Conservation (phyloP, 2,329 filamentous ascomycete species). For the Magnaporthiopsis rhizophila region DNA sequence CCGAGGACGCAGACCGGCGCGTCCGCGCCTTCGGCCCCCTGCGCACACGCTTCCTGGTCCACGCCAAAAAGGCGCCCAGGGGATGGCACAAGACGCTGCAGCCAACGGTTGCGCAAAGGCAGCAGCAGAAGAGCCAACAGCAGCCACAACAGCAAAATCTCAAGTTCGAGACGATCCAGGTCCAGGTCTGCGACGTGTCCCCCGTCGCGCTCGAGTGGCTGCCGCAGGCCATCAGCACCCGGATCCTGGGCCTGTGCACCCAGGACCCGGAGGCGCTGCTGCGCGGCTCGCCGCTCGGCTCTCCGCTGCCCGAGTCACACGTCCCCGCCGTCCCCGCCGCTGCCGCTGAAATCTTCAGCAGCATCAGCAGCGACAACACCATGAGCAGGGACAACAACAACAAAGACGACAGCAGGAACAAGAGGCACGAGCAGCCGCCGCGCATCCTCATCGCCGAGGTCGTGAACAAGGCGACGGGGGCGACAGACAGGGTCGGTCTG, state of each 20-base stretch:
- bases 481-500: not conserved
- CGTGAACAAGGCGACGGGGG: not conserved
- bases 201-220: constrained; percentile 10
- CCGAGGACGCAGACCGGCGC: constrained; percentile 45
- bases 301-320: too few relatives aligned
- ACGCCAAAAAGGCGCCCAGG: not conserved
- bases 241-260: not conserved
- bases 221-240: not conserved
- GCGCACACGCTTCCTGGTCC: constrained; percentile 45
- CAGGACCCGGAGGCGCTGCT: not conserved
- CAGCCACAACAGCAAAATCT: not conserved
- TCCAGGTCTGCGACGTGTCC: constrained; percentile 31
- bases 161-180: constrained; percentile 19
- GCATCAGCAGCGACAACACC: not conserved
- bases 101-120: constrained; percentile 7
- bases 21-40: constrained; percentile 55
- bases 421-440: not conserved
- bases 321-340: too few relatives aligned
- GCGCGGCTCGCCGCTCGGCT: too few relatives aligned
- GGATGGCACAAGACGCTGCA: constrained; percentile 13
- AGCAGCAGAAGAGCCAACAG: not conserved
- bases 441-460: not conserved
- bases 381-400: not conserved
- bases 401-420: not conserved
- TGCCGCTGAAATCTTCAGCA: not conserved